A percentile compares a stretch with the other conserved stretches of the same genome.
phyloP scores from a whole-genome alignment of 345 rosid genomes.

The Bruguiera sexangula region DNA sequence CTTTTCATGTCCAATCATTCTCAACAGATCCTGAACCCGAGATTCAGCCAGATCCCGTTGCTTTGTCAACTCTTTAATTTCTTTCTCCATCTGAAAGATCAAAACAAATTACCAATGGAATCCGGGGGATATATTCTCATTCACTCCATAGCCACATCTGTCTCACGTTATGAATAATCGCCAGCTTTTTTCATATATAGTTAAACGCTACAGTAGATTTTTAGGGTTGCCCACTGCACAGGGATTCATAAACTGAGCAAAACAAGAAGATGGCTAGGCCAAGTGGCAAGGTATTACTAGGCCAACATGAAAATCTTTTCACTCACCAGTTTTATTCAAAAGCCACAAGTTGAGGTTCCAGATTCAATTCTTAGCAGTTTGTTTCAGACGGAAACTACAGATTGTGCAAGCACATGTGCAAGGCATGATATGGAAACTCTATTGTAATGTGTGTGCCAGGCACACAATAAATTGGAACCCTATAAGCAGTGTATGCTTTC shows the following conservation, averaged over 20 bases:
- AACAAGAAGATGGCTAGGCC: too few species aligned
- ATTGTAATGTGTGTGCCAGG: too few species aligned
- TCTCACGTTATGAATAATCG: too few species aligned
- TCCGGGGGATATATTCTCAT: neutral
- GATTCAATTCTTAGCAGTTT: neutral
- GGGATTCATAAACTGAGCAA: neutral
- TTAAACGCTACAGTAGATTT: neutral
- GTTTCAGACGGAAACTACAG: too few species aligned
- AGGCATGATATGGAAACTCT: too few species aligned
- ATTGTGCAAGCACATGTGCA: too few species aligned
- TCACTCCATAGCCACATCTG: neutral
- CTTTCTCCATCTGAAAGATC: slow-evolving; percentile 75
- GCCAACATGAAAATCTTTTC: neutral
- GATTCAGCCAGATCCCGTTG: slow-evolving; percentile 88
- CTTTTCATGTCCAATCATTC: slow-evolving; percentile 55
- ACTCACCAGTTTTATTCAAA: neutral
- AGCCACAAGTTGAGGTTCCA: neutral
- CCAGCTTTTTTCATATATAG: neutral
- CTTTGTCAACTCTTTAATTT: slow-evolving; percentile 67
- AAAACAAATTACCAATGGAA: slow-evolving; percentile 16
- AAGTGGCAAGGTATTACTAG: too few species aligned
- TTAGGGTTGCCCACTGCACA: neutral
- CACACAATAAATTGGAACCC: too few species aligned
- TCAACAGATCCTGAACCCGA: slow-evolving; percentile 67
- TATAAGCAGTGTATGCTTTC: too few species aligned